Percentiles rank a stretch among this genome's conserved stretches.
phyloP scores from a whole-genome alignment of 345 rosid species.

The Alliaria petiolata region DNA sequence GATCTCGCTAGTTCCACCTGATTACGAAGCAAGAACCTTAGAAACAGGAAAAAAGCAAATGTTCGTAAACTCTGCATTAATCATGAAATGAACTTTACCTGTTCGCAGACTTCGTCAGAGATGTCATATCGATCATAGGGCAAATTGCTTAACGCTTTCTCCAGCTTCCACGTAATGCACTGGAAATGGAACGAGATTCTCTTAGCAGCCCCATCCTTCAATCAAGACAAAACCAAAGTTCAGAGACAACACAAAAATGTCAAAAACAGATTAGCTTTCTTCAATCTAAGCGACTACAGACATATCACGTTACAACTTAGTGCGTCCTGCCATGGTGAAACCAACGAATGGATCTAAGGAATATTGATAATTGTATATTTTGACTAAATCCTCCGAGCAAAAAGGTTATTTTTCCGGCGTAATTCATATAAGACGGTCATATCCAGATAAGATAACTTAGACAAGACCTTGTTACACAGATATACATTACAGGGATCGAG shows the following conservation, averaged over 20 bases:
- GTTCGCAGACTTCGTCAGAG: conserved; percentile 84
- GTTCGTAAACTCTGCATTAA: background rate
- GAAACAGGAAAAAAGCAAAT: background rate
- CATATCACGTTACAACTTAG: background rate
- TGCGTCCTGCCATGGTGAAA: background rate
- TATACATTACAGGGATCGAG: background rate
- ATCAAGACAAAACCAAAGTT: conserved; percentile 37
- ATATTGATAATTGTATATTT: background rate
- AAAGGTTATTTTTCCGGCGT: background rate
- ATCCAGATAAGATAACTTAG: background rate
- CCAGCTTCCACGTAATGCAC: conserved; percentile 79
- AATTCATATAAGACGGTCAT: too few relatives aligned
- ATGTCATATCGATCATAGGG: conserved; percentile 69
- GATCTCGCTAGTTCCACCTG: conserved; percentile 76
- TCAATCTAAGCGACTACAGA: too few relatives aligned
- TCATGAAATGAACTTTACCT: conserved; percentile 39
- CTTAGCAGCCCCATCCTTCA: conserved; percentile 71
- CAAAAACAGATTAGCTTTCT: too few relatives aligned
- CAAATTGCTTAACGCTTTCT: conserved; percentile 61
- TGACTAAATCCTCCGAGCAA: background rate
- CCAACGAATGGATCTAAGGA: background rate
- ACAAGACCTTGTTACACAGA: background rate
- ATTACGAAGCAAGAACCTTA: conserved; percentile 11
- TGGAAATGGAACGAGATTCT: conserved; percentile 73
- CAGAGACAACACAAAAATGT: conserved; percentile 31